These are phyloP conservation scores for Tolypocladium guangdongense DNA, from an alignment of 2,329 filamentous ascomycete genomes.

Conservation along the genomic window DNA sequence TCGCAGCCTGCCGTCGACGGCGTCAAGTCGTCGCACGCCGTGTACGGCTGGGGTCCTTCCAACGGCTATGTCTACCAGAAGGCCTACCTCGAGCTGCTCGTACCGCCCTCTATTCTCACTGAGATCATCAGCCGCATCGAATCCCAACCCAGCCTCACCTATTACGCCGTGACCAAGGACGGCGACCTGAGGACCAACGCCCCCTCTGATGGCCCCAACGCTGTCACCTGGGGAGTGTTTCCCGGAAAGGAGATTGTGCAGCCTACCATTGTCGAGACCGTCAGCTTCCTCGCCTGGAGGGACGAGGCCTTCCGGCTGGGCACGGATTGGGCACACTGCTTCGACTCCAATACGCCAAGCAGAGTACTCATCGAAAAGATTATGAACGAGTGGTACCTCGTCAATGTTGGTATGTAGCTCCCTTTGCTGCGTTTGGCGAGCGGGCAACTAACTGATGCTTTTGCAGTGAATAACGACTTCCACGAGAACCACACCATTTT, in stretches of 20 bases:
- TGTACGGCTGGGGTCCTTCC: constrained; percentile 87
- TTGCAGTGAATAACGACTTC: constrained; percentile 93
- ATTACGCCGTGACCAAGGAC: constrained; percentile 81
- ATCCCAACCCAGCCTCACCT: constrained; percentile 71
- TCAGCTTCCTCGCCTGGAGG: constrained; percentile 97
- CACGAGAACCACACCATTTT: constrained; percentile 75
- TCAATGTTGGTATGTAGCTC: constrained; percentile 72
- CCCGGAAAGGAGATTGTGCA: constrained; percentile 99
- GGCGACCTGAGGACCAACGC: constrained; percentile 80
- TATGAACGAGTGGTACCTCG: constrained; percentile 84
- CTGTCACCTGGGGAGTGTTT: constrained; percentile 99
- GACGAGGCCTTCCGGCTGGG: constrained; percentile 93
- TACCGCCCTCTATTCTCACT: constrained; percentile 67
- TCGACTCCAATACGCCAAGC: constrained; percentile 64
- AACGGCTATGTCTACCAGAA: constrained; percentile 99
- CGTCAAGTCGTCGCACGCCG: constrained; percentile 72
- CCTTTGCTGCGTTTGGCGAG: not conserved
- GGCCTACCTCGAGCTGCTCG: constrained; percentile 85
- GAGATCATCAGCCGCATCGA: constrained; percentile 72
- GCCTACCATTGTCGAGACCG: constrained; percentile 96
- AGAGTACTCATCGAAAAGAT: constrained; percentile 69
- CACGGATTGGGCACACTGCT: constrained; percentile 88
- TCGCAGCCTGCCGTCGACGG: constrained; percentile 93
- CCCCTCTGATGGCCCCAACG: constrained; percentile 78
- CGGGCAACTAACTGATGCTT: not conserved